Percentiles rank a stretch among this genome's conserved stretches.
Conservation (phyloP, 2,329 filamentous ascomycete genomes). For the Fusarium austroafricanum region DNA sequence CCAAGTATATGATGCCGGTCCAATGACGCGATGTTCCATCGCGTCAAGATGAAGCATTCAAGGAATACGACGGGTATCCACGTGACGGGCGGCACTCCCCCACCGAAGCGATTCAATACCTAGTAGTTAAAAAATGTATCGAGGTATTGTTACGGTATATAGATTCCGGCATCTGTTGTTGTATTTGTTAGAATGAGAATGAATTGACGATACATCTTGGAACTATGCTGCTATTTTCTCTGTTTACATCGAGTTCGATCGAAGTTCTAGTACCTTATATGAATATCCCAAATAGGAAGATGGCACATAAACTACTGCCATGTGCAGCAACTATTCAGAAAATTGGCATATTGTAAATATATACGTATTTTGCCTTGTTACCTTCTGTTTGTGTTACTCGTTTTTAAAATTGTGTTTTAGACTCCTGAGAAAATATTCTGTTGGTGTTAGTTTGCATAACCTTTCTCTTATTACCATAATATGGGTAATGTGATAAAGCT, state of each 20-base stretch:
- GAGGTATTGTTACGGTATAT: background rate
- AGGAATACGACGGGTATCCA: constrained; percentile 30
- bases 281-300: background rate
- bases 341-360: background rate
- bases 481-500: background rate
- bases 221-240: background rate
- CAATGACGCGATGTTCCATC: constrained; percentile 13
- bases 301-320: background rate
- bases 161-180: background rate
- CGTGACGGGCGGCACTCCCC: constrained; percentile 19
- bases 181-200: background rate
- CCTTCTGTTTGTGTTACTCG: background rate
- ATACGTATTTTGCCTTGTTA: too few species aligned
- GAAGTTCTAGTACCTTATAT: background rate
- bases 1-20: background rate
- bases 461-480: background rate
- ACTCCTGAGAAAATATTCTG: background rate
- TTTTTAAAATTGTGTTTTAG: background rate
- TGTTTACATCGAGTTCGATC: background rate
- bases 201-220: background rate
- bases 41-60: background rate
- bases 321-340: background rate
- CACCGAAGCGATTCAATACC: background rate
- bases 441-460: background rate
- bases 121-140: background rate